Evolutionary conservation across 2,329 filamentous ascomycete genomes (phyloP).

Genomic region (Macrophomina phaseolina): DNA sequence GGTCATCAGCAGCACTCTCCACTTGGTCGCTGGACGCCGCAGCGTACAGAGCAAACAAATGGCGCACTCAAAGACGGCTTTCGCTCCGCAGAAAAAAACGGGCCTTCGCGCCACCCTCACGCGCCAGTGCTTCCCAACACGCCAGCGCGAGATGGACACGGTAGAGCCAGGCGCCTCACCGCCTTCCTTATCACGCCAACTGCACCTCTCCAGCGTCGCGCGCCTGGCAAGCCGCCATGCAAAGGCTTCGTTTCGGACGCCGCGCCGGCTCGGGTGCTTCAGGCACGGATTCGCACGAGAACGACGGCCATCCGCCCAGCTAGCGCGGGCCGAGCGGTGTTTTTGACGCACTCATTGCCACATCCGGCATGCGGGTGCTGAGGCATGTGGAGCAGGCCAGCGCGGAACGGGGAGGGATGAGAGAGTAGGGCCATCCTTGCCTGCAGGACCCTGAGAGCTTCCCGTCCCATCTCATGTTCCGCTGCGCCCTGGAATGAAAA

Average conservation of each 20-base stretch:
- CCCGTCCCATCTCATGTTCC: neutral
- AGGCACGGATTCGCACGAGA: neutral
- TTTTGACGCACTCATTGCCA: slow-evolving; percentile 17
- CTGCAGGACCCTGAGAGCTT: slow-evolving; percentile 22
- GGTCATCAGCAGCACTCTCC: slow-evolving; percentile 4
- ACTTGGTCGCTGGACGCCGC: slow-evolving; percentile 1
- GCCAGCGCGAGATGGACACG: neutral
- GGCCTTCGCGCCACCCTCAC: slow-evolving; percentile 14
- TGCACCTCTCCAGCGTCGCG: neutral
- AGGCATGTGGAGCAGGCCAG: slow-evolving; percentile 12
- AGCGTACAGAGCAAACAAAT: neutral
- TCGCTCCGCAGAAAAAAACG: slow-evolving; percentile 18
- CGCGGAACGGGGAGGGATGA: slow-evolving; percentile 19
- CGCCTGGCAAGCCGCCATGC: neutral
- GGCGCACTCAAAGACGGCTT: slow-evolving; percentile 15
- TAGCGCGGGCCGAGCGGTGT: slow-evolving; percentile 13
- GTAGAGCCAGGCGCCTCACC: slow-evolving; percentile 3
- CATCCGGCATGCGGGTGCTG: slow-evolving; percentile 17
- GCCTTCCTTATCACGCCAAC: slow-evolving; percentile 19
- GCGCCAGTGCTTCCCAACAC: slow-evolving; percentile 4
- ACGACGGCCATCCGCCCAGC: slow-evolving; percentile 1
- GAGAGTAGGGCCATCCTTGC: slow-evolving; percentile 1
- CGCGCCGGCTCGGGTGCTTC: neutral
- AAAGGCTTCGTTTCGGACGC: neutral
- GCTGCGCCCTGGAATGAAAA: slow-evolving; percentile 12